A percentile compares a stretch with the other conserved stretches of the same genome.
Conservation (phyloP, 192 early-diverging fungal species). For the Powellomyces hirtus region DNA sequence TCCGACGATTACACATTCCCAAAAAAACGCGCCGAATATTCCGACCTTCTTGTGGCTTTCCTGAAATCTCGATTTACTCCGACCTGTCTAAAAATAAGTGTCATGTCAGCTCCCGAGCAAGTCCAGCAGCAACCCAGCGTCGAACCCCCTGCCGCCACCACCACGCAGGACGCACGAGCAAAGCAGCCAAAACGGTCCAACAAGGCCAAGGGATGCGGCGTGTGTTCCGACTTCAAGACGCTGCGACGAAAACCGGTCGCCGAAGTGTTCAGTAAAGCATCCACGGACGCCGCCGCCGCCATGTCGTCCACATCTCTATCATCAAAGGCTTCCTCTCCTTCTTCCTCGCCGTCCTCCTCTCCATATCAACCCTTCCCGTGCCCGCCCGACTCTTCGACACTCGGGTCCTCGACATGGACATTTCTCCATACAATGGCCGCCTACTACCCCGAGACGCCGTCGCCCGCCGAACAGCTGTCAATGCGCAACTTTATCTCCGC, state of each 20-base stretch:
- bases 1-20: too few relatives aligned
- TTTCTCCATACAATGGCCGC: slow-evolving; percentile 97
- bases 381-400: slow-evolving; percentile 76
- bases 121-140: too few relatives aligned
- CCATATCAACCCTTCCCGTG: slow-evolving; percentile 44
- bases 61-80: too few relatives aligned
- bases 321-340: not conserved
- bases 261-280: not conserved
- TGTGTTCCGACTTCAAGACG: slow-evolving; percentile 13
- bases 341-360: slow-evolving; percentile 1
- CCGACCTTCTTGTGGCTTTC: too few relatives aligned
- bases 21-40: too few relatives aligned
- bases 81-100: too few relatives aligned
- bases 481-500: slow-evolving; percentile 73
- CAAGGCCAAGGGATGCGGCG: slow-evolving; percentile 16
- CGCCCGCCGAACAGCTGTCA: slow-evolving; percentile 62
- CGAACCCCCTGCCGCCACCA: too few relatives aligned
- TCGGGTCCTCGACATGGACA: slow-evolving; percentile 94
- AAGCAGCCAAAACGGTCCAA: too few relatives aligned
- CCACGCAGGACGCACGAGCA: too few relatives aligned
- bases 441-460: slow-evolving; percentile 86
- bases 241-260: slow-evolving; percentile 8
- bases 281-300: not conserved
- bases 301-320: not conserved
- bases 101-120: too few relatives aligned